phyloP scores from a whole-genome alignment of 163 green algal species.

The Volvox carteri region DNA sequence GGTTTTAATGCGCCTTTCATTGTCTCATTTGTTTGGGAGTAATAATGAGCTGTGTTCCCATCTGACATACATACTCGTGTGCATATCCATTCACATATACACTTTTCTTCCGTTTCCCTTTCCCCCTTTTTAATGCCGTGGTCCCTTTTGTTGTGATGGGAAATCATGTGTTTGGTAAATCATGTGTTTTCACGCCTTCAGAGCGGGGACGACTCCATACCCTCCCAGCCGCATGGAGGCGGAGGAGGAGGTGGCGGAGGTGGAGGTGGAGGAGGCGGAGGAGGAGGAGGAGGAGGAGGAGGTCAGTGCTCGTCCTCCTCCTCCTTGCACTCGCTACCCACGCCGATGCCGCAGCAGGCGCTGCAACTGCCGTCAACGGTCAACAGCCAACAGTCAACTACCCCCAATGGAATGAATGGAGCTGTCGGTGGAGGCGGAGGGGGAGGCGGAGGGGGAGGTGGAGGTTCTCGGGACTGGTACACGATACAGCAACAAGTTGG shows the following conservation, averaged over 20 bases:
- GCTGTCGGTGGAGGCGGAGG: too few relatives aligned
- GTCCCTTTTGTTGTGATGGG: too few relatives aligned
- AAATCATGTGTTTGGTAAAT: too few relatives aligned
- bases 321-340: background rate
- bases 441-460: background rate
- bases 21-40: background rate
- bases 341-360: background rate
- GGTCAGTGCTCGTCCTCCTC: slow-evolving; percentile 1
- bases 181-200: too few relatives aligned
- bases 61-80: too few relatives aligned
- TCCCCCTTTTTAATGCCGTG: too few relatives aligned
- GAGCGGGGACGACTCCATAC: background rate
- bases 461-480: slow-evolving; percentile 10
- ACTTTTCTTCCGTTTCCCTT: too few relatives aligned
- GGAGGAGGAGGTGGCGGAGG: background rate
- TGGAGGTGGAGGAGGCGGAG: background rate
- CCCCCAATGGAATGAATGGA: too few relatives aligned
- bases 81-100: too few relatives aligned
- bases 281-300: background rate
- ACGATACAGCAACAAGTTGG: slow-evolving; percentile 3
- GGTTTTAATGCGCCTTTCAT: background rate
- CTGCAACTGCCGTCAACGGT: too few relatives aligned
- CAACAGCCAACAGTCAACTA: background rate
- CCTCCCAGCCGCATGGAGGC: too few relatives aligned
- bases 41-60: too few relatives aligned